Conservation (phyloP, 352 stramenopile species). For the Globisporangium spiculum region DNA sequence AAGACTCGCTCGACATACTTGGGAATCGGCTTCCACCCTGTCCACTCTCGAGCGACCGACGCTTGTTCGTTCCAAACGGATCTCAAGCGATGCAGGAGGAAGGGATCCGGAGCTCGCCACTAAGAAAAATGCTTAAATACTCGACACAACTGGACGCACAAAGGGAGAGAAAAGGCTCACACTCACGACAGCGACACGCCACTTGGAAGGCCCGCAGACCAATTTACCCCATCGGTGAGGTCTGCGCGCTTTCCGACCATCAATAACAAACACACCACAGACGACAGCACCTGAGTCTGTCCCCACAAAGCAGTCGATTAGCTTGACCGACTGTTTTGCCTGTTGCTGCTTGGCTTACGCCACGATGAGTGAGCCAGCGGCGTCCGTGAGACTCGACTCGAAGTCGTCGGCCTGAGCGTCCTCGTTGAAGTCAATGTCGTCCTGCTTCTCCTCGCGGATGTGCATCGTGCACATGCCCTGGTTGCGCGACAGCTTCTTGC, state of each 20-base stretch:
- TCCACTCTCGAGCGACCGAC: slow-evolving; percentile 1
- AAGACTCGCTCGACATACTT: neutral
- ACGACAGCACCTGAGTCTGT: neutral
- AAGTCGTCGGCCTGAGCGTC: slow-evolving; percentile 8
- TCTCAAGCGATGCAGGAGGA: neutral
- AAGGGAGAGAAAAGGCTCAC: neutral
- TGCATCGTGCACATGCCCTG: slow-evolving; percentile 90
- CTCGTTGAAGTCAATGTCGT: slow-evolving; percentile 13
- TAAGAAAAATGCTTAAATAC: slow-evolving; percentile 22
- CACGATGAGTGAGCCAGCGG: slow-evolving; percentile 3
- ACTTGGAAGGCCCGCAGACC: neutral
- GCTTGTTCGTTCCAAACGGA: slow-evolving; percentile 17
- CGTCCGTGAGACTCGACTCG: slow-evolving; percentile 4
- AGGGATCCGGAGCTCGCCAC: neutral
- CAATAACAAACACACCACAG: neutral
- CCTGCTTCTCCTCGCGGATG: slow-evolving; percentile 83
- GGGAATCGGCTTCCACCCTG: neutral
- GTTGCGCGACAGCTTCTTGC: slow-evolving; percentile 87
- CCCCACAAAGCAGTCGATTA: neutral
- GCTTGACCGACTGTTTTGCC: neutral
- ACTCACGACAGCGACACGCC: slow-evolving; percentile 5
- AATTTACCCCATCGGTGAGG: neutral
- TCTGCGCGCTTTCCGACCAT: neutral
- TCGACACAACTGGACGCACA: slow-evolving; percentile 9
- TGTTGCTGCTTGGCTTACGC: neutral